Base-by-base conservation (phyloP, 495 filamentous ascomycete species). In the Sordaria brevicollis region DNA sequence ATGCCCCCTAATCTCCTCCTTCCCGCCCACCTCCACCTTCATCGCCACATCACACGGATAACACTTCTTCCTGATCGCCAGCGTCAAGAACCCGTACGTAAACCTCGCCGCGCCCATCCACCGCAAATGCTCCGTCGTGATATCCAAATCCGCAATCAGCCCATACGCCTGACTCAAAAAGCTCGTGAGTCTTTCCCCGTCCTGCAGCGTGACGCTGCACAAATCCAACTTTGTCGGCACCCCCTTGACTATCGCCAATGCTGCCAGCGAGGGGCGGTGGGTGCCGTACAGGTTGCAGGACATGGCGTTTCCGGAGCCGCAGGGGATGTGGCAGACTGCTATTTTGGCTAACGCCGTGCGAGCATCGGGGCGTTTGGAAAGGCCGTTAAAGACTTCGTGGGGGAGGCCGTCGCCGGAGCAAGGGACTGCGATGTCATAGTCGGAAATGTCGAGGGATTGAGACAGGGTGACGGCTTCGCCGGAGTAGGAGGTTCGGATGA, bases 261-360 rank as follows among this genome's bases (percentile, higher is more conserved):
- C 91, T 4, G 93, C 92, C 66, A 93, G 76, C 67, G 88, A 91
- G 11, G 91, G 86, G 71, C 88, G 90, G 37, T 89, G 87, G 1
- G 92, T 95, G 2, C 94, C 95, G 67, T 91, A 91, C 37, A 96
- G 81, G 74, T 97, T 97, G 83, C 90, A 91, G 62, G 90, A 91
- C 92, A 98, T 90, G 31, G 93, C 94, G 77, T 99, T 99, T 4
- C 94, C 95, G 62, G 91, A 92, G 7, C 95, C 95, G 76, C 94
- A 95, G 9, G 95, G 95, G 9, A 99, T 83, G 75, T 96, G 88
- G n/a, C 90, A 88, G 10, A 99, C 88, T 9, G 95, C 93, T n/a
- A 97, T 78, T 73, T 90, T 91, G 5, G 82, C 81, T 71, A 99
- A 78, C 0, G 94, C 95, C 65, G 85, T 86, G 62, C 85, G 81